Evolutionary conservation across 495 filamentous ascomycete genomes (phyloP).

Genomic region (Penicillium silybi): DNA sequence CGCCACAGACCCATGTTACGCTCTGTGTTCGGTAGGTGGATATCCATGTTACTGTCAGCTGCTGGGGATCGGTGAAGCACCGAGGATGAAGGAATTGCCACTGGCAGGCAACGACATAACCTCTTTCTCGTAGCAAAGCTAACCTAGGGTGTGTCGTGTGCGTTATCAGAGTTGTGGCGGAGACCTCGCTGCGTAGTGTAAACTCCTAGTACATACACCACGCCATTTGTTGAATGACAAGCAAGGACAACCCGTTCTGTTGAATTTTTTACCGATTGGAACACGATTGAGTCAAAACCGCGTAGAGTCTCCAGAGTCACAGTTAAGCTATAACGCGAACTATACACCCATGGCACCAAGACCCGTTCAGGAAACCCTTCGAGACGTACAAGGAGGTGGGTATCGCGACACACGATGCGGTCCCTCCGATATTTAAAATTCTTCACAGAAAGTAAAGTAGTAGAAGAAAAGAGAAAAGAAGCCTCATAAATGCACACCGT

Average conservation of each 20-base stretch:
- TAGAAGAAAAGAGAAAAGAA: background rate
- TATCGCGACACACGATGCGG: background rate
- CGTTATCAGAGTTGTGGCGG: background rate
- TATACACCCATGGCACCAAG: background rate
- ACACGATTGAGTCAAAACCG: background rate
- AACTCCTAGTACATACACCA: too few relatives aligned
- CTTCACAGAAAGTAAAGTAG: background rate
- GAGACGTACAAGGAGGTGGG: background rate
- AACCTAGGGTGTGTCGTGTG: too few relatives aligned
- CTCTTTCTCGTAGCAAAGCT: background rate
- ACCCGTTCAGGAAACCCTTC: background rate
- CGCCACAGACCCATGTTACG: conserved; percentile 14
- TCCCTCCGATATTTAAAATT: background rate
- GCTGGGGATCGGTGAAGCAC: conserved; percentile 1
- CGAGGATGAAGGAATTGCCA: conserved; percentile 12
- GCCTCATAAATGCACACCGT: background rate
- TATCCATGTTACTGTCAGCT: conserved; percentile 1
- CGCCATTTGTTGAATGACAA: background rate
- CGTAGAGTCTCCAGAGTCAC: background rate
- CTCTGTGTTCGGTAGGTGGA: background rate
- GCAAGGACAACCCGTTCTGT: background rate
- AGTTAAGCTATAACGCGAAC: background rate
- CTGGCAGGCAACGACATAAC: conserved; percentile 12
- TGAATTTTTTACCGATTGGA: background rate
- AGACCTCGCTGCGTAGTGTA: background rate